These are phyloP conservation scores for Geranium incanum DNA, from an alignment of 441 rosid species.

Conservation along the genomic window DNA sequence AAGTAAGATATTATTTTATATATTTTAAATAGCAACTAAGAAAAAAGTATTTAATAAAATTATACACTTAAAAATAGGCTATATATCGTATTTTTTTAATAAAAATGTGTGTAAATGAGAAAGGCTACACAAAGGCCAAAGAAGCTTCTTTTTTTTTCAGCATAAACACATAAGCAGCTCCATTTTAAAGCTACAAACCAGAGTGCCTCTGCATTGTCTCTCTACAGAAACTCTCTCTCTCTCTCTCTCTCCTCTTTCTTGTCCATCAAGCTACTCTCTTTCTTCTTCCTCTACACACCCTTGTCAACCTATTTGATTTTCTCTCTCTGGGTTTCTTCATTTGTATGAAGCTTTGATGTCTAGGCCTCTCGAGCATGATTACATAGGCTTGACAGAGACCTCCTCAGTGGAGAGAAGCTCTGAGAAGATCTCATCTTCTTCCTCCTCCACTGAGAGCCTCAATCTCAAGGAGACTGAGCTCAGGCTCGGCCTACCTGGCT, in stretches of 20 bases:
- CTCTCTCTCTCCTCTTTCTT: not conserved
- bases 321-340: not conserved
- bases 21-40: too few relatives aligned
- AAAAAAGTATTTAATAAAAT: too few relatives aligned
- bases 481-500: constrained; percentile 61
- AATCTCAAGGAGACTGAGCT: constrained; percentile 55
- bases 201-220: constrained; percentile 4
- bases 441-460: constrained; percentile 14
- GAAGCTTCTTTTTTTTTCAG: constrained; percentile 32
- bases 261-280: not conserved
- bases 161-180: constrained; percentile 33
- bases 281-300: not conserved
- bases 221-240: not conserved
- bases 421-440: not conserved
- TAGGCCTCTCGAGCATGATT: constrained; percentile 52
- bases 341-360: constrained; percentile 37
- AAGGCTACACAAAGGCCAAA: constrained; percentile 19
- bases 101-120: constrained; percentile 16
- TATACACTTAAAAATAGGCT: too few relatives aligned
- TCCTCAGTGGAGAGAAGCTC: not conserved
- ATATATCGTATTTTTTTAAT: too few relatives aligned
- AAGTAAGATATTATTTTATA: too few relatives aligned
- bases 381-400: constrained; percentile 36
- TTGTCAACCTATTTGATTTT: constrained; percentile 2
- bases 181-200: constrained; percentile 13